Evolutionary conservation across 2,329 filamentous ascomycete species (phyloP).

Genomic region (Epichloe sylvatica): DNA sequence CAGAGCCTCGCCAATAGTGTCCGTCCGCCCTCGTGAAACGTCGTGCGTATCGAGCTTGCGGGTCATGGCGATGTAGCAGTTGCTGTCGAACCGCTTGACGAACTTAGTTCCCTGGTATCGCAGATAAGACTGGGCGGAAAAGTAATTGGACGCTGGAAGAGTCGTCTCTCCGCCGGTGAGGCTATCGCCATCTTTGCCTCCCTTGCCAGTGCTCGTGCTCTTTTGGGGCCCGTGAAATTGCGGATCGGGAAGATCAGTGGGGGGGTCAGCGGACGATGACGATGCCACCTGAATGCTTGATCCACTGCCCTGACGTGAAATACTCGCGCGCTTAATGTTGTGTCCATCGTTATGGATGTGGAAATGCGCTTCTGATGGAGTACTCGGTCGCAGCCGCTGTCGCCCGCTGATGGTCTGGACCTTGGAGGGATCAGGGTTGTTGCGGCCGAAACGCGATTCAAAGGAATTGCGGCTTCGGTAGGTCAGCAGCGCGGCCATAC

Average conservation of each 20-base stretch:
- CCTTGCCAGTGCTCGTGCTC: not conserved
- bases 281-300: conserved; percentile 12
- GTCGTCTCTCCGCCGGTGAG: conserved; percentile 36
- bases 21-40: conserved; percentile 64
- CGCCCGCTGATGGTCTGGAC: conserved; percentile 68
- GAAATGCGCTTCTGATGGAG: conserved; percentile 59
- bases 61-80: conserved; percentile 98
- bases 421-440: conserved; percentile 73
- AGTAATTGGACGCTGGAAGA: conserved; percentile 63
- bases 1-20: conserved; percentile 58
- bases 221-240: conserved; percentile 51
- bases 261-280: not conserved
- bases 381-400: conserved; percentile 42
- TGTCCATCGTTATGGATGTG: conserved; percentile 76
- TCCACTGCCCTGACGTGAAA: conserved; percentile 35
- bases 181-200: conserved; percentile 27
- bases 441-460: conserved; percentile 85
- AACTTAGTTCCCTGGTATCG: conserved; percentile 96
- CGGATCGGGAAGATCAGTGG: conserved; percentile 32
- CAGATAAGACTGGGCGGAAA: conserved; percentile 93
- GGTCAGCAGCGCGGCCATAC: conserved; percentile 91
- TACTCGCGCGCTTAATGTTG: conserved; percentile 39
- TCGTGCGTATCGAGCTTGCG: conserved; percentile 97
- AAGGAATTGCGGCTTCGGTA: conserved; percentile 96
- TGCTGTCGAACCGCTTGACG: conserved; percentile 91